Conservation (phyloP, 176 grass and related monocot species). For the Chrysopogon serrulatus region DNA sequence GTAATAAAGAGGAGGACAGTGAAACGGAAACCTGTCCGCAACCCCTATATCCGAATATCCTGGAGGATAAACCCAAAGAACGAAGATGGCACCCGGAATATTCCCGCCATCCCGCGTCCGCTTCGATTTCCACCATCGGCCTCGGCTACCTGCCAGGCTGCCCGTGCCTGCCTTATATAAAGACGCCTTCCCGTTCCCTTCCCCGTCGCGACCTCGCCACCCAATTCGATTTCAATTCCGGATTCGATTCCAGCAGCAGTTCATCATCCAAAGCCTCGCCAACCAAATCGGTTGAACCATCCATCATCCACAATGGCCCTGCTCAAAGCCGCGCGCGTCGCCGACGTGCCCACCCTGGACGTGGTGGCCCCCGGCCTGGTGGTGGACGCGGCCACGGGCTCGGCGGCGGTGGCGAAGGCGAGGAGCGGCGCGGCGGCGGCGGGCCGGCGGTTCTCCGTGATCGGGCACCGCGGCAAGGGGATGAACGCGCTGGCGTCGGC, state of each 20-base stretch:
- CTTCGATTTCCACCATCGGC: neutral
- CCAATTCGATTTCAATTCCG: neutral
- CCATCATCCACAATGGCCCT: constrained; percentile 40
- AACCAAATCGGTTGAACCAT: neutral
- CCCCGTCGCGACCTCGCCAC: neutral
- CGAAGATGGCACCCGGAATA: constrained; percentile 22
- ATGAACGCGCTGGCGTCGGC: constrained; percentile 86
- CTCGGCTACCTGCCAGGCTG: no score
- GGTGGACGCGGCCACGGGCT: neutral
- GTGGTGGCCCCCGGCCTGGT: constrained; percentile 36
- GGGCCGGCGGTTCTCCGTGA: constrained; percentile 44
- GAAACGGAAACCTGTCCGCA: neutral
- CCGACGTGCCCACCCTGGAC: constrained; percentile 59
- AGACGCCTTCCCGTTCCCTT: neutral
- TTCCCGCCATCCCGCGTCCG: constrained; percentile 12
- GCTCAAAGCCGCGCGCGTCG: constrained; percentile 73
- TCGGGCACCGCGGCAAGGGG: constrained; percentile 94
- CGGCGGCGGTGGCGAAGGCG: neutral
- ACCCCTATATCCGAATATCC: constrained; percentile 31
- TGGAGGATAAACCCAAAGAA: constrained; percentile 28
- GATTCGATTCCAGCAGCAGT: neutral
- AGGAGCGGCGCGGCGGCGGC: neutral
- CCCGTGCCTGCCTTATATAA: constrained; percentile 8
- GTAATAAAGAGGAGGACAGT: neutral
- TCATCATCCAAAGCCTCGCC: neutral